Evolutionary conservation across 2,329 filamentous ascomycete genomes (phyloP), one percentile per base, ranked within the genome.

Genomic region (Verticillium tricorpus): DNA sequence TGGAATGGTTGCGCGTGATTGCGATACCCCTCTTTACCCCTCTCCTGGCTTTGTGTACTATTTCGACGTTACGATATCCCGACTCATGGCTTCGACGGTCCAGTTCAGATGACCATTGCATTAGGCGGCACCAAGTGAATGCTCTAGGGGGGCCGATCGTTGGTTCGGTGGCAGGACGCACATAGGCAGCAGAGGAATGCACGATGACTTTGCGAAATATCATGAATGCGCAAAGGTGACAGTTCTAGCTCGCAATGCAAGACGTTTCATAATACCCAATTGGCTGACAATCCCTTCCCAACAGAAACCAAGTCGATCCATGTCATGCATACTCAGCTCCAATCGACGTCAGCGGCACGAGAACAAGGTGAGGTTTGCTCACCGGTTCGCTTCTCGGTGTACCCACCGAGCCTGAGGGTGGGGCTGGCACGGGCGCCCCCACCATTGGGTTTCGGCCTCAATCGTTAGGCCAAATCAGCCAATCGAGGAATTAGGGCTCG

Each of bases 21-120:
- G 64, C 64, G 66, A 67, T 67, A 67, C 66, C 66, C 66, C 40
- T 63, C 64, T 59, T 63, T 54, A 61, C 61, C 60, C 65, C 61
- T 61, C 65, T 67, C 62, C 45, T 63, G 61, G 39, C 60, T 65
- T 60, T 60, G 19, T 59, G 54, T 66, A 59, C 32, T 34, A 45
- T 56, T 52, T 52, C n/a, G 19, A 52, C 45, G n/a, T 52, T 63
- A 66, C 60, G 63, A 65, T 64, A 65, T 63, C 60, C 61, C 58
- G 60, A 56, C 61, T 61, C 60, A 61, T 62, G 60, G 59, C 59
- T 60, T 32, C 39, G 37, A 34, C 19, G 22, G 14, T 50, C 32
- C 40, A 61, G 59, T 59, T 62, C 60, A 58, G 58, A 62, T 9
- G 45, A 25, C 45, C 19, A 22, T 52, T 52, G 45, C 45, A 52